phyloP scores from a whole-genome alignment of 352 stramenopile genomes.

The Phytophthora sp. region DNA sequence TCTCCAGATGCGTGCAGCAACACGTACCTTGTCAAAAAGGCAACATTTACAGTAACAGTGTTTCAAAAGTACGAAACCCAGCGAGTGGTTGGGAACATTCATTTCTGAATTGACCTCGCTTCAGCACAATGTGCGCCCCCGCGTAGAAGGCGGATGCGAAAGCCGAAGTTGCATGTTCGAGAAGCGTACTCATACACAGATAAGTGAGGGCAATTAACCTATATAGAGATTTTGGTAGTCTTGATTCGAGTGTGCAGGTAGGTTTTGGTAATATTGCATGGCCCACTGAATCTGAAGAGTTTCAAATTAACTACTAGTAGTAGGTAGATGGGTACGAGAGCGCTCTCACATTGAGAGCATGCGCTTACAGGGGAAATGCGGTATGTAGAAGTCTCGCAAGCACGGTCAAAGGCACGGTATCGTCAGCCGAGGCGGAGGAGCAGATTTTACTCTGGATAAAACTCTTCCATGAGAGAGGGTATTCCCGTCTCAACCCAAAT shows the following conservation, averaged over 20 bases:
- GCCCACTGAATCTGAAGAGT: not conserved
- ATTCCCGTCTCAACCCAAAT: constrained; percentile 2
- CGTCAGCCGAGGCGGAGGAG: not conserved
- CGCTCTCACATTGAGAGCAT: not conserved
- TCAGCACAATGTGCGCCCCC: too few relatives aligned
- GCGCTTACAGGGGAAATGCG: not conserved
- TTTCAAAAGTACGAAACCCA: not conserved
- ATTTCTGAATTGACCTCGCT: too few relatives aligned
- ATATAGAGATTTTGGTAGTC: not conserved
- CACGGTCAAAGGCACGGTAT: not conserved
- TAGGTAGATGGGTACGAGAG: not conserved
- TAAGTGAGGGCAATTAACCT: not conserved
- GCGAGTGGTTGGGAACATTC: not conserved
- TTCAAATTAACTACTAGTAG: not conserved
- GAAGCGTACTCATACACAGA: not conserved
- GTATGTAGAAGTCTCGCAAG: not conserved
- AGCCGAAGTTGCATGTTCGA: not conserved
- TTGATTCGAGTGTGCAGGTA: not conserved
- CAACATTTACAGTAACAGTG: not conserved
- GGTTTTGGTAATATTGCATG: not conserved
- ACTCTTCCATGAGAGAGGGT: not conserved
- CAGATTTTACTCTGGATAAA: not conserved
- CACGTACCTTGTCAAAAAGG: too few relatives aligned
- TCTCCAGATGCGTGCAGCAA: too few relatives aligned
- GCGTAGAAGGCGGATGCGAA: not conserved